Base-by-base conservation (phyloP, 306 rosid genomes). In the Fagus sylvatica region DNA sequence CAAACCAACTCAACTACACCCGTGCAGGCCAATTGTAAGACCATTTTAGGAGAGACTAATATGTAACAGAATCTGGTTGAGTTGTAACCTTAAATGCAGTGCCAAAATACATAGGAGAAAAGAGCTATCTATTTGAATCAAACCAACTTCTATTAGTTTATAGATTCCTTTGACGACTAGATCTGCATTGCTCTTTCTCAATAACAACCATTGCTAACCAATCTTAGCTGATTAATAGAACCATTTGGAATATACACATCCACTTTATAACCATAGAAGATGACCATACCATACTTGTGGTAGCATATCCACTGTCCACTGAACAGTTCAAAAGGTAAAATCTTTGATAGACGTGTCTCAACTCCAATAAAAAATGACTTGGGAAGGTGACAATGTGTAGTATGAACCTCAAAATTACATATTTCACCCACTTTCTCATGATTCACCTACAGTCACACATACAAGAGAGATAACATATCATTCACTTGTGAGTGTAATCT, bases 401-500 rank as follows among this genome's bases (percentile, higher is more conserved):
- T 1, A 57, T 46, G 36, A 57, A 2, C 64, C 64, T 57, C 36
- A 19, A 57, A 11, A 12, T 3, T 57, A 28, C 4, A 57, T 57
- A 28, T 57, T 10, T 46, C 51, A 28, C 64, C 34, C 64, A 57
- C 28, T 55, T 28, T n/a, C 49, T 32, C 39, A 62, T 53, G 73
- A 75, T 71, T 81, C 40, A 68, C 69, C 37, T n/a, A n/a, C 28
- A 8, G 51, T 71, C 37, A 15, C 64, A 68, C 64, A 68, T 71
- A 73, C 4, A 76, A 55, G 51, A 81, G 60, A 42, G 71, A 34
- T 34, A 84, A 56, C 78, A 80, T 83, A 34, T 87, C 78, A 72
- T 72, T 49, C 49, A 80, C 82, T 53, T 72, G 82, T 32, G 80
- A 67, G 16, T 75, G 69, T 49, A 86, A 56, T 79, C 75, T 87